Percentiles rank a stretch among this genome's conserved stretches.
phyloP scores from a whole-genome alignment of 2,329 filamentous ascomycete species.

The Neoarthrinium moseri region DNA sequence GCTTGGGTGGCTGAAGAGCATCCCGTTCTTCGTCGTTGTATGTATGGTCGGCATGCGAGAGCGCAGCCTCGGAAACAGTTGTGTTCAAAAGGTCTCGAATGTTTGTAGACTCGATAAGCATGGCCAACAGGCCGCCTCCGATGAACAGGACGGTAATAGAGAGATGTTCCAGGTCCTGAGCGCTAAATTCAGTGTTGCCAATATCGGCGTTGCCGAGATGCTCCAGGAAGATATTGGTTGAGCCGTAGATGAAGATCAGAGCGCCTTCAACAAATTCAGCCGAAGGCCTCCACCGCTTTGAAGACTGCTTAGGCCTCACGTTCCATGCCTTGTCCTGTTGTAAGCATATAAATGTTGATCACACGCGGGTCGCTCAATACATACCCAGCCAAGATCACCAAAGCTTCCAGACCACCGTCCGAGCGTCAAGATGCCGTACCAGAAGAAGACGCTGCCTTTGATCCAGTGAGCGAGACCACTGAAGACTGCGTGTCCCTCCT shows the following conservation, averaged over 20 bases:
- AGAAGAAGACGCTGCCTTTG: slow-evolving; percentile 94
- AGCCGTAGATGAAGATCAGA: slow-evolving; percentile 86
- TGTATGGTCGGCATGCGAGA: slow-evolving; percentile 26
- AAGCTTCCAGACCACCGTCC: slow-evolving; percentile 91
- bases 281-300: slow-evolving; percentile 68
- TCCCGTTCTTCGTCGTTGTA: slow-evolving; percentile 45
- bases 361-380: slow-evolving; percentile 16
- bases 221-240: slow-evolving; percentile 89
- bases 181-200: slow-evolving; percentile 63
- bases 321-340: slow-evolving; percentile 71
- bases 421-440: slow-evolving; percentile 83
- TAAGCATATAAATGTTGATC: slow-evolving; percentile 11
- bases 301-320: slow-evolving; percentile 59
- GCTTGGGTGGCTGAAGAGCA: slow-evolving; percentile 57
- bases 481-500: slow-evolving; percentile 71
- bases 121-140: slow-evolving; percentile 73
- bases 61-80: slow-evolving; percentile 37
- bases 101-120: slow-evolving; percentile 76
- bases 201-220: slow-evolving; percentile 66
- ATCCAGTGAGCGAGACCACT: slow-evolving; percentile 90
- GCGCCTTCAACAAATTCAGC: slow-evolving; percentile 89
- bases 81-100: slow-evolving; percentile 68
- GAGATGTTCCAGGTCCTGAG: slow-evolving; percentile 85
- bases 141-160: slow-evolving; percentile 94
- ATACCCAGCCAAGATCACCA: slow-evolving; percentile 80